phyloP scores from a whole-genome alignment of 164 flowering plant genomes.

The Berberis thunbergii region DNA sequence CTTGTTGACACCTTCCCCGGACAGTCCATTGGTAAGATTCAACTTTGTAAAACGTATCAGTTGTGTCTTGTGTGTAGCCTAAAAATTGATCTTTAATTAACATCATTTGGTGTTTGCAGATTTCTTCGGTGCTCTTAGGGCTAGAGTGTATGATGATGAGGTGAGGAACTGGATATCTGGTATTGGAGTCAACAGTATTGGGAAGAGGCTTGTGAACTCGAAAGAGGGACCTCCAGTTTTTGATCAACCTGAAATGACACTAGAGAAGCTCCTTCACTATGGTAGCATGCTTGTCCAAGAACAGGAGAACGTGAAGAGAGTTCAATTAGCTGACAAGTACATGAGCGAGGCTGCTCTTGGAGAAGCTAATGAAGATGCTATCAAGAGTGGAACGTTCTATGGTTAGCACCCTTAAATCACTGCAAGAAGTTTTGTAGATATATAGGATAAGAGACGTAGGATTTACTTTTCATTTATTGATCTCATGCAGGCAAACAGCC shows the following conservation, averaged over 20 bases:
- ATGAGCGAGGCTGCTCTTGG: constrained; percentile 40
- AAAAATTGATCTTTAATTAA: background rate
- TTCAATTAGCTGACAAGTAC: constrained; percentile 43
- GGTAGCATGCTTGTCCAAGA: constrained; percentile 43
- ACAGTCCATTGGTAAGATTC: constrained; percentile 33
- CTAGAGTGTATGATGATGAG: constrained; percentile 43
- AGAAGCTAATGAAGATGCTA: constrained; percentile 33
- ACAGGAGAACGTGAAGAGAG: constrained; percentile 55
- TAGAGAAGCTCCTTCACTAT: constrained; percentile 41
- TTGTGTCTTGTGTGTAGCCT: background rate
- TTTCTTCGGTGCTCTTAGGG: constrained; percentile 49
- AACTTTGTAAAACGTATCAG: background rate
- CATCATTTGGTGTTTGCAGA: constrained; percentile 13
- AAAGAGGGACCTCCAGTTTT: constrained; percentile 44
- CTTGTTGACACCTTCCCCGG: constrained; percentile 40
- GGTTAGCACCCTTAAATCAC: constrained; percentile 19
- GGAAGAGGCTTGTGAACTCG: constrained; percentile 50
- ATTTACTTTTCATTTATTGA: background rate
- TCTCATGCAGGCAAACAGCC: no score
- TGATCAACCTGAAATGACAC: constrained; percentile 40
- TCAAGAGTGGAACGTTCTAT: constrained; percentile 27
- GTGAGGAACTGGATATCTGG: constrained; percentile 43
- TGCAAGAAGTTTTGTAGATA: constrained; percentile 13
- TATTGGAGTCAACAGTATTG: constrained; percentile 28
- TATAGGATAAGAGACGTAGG: background rate